Conservation (phyloP, 495 filamentous ascomycete species). For the Jackrogersella minutella region DNA sequence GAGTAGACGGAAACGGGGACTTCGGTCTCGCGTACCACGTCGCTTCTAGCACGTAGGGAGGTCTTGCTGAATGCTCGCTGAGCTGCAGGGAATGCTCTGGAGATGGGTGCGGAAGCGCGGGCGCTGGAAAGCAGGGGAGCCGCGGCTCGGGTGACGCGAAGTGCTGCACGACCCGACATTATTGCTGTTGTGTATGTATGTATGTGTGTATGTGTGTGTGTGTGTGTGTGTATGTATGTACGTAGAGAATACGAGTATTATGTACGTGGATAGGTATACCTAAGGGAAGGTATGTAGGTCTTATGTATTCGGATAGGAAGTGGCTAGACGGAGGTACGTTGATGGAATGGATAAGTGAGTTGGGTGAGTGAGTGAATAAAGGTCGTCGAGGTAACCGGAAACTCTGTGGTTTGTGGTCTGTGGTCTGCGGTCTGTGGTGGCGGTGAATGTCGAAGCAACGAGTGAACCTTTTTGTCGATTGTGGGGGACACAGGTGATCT, state of each 20-base stretch:
- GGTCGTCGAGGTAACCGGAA: neutral
- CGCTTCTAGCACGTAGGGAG: slow-evolving; percentile 36
- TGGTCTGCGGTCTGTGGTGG: neutral
- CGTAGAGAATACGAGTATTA: neutral
- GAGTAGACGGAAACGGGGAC: slow-evolving; percentile 59
- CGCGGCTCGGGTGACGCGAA: slow-evolving; percentile 46
- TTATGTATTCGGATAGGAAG: neutral
- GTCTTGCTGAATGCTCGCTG: slow-evolving; percentile 49
- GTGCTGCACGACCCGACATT: slow-evolving; percentile 54
- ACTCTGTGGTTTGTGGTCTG: neutral
- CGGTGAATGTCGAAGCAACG: slow-evolving; percentile 11
- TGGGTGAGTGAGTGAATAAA: neutral
- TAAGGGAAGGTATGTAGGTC: neutral
- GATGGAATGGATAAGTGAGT: no score
- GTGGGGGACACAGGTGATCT: slow-evolving; percentile 17
- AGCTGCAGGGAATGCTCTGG: slow-evolving; percentile 51
- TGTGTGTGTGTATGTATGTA: slow-evolving; percentile 18
- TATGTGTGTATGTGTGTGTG: slow-evolving; percentile 10
- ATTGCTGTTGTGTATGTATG: slow-evolving; percentile 26
- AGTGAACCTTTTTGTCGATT: slow-evolving; percentile 18
- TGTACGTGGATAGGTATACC: neutral
- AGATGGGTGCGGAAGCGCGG: slow-evolving; percentile 34
- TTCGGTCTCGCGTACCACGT: slow-evolving; percentile 60
- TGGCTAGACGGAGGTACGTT: neutral
- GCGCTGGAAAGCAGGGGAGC: slow-evolving; percentile 45